phyloP scores from a whole-genome alignment of 371 early-diverging fungal species.

The Mucor racemosus region DNA sequence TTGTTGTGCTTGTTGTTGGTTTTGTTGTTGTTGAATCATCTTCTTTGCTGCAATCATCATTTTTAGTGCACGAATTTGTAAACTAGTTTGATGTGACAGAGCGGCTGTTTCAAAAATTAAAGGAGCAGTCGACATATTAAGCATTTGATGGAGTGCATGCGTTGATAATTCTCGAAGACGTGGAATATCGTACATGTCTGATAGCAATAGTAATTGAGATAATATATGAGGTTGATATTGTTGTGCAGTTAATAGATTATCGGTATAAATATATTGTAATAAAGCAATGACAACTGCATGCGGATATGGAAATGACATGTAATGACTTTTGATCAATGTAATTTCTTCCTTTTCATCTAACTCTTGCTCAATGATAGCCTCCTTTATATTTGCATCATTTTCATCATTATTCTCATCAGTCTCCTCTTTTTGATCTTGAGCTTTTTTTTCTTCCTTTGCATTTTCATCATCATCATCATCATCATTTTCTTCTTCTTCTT shows the following conservation, averaged over 20 bases:
- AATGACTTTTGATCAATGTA: constrained; percentile 20
- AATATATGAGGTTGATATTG: constrained; percentile 58
- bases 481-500: too few species aligned
- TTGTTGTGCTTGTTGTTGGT: constrained; percentile 26
- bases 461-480: background rate
- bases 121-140: constrained; percentile 63
- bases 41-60: constrained; percentile 54
- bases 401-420: background rate
- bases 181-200: constrained; percentile 59
- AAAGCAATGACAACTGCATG: constrained; percentile 63
- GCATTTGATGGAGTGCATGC: constrained; percentile 61
- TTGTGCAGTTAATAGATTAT: constrained; percentile 62
- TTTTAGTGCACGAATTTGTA: constrained; percentile 59
- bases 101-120: constrained; percentile 62
- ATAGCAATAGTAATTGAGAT: constrained; percentile 59
- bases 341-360: background rate
- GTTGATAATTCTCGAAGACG: constrained; percentile 58
- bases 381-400: background rate
- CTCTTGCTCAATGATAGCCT: background rate
- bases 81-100: constrained; percentile 49
- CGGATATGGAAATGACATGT: constrained; percentile 58
- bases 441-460: background rate
- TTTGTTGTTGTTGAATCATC: constrained; percentile 40
- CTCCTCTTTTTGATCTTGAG: background rate
- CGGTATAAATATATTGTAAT: constrained; percentile 71